Conservation (phyloP, 2,329 filamentous ascomycete species). For the Cladosporium sphaerospermum region DNA sequence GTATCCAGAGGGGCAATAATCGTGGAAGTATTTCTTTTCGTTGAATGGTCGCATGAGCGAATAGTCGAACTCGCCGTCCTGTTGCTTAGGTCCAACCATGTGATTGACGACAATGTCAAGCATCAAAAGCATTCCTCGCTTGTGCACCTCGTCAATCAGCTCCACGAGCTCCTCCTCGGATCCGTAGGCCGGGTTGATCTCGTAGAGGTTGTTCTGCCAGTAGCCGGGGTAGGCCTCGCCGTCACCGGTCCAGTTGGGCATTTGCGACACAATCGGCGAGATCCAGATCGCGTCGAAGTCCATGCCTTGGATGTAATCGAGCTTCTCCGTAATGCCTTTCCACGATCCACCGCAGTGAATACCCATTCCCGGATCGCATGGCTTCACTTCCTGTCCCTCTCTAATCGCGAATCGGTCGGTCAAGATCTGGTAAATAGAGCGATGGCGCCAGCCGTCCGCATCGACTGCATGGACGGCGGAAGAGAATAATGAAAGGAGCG, state of each 20-base stretch:
- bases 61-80: slow-evolving; percentile 13
- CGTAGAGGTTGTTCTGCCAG: slow-evolving; percentile 38
- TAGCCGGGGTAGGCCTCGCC: slow-evolving; percentile 38
- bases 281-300: slow-evolving; percentile 32
- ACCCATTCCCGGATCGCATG: slow-evolving; percentile 34
- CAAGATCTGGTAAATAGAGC: slow-evolving; percentile 51
- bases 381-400: slow-evolving; percentile 39
- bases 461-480: slow-evolving; percentile 2
- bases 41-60: slow-evolving; percentile 32
- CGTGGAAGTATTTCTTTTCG: slow-evolving; percentile 37
- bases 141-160: slow-evolving; percentile 36
- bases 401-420: slow-evolving; percentile 51
- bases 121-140: slow-evolving; percentile 41
- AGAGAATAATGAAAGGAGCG: slow-evolving; percentile 2
- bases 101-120: slow-evolving; percentile 42
- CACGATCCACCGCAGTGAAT: slow-evolving; percentile 34
- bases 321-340: slow-evolving; percentile 31
- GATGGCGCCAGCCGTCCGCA: slow-evolving; percentile 32
- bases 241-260: slow-evolving; percentile 27
- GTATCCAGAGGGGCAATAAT: slow-evolving; percentile 51
- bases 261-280: slow-evolving; percentile 29
- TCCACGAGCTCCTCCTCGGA: slow-evolving; percentile 36
- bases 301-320: slow-evolving; percentile 40
- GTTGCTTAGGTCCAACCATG: slow-evolving; percentile 20
- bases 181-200: slow-evolving; percentile 40